Percentiles rank a stretch among this genome's conserved stretches.
Evolutionary conservation across 768 basidiomycete genomes (phyloP).

Genomic region (Mycena indigotica): DNA sequence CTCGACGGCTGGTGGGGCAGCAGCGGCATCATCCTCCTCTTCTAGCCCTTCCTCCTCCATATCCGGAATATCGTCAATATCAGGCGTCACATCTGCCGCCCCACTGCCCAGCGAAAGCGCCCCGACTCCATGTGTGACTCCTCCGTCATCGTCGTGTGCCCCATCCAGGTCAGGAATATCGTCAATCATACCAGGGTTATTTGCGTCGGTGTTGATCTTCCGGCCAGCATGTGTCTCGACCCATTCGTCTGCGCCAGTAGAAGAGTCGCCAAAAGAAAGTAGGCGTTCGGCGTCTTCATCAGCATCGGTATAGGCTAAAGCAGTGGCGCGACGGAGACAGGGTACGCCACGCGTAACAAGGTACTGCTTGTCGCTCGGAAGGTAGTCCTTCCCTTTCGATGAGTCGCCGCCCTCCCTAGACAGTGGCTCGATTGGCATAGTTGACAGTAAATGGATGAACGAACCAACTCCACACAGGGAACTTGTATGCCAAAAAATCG

Average conservation of each 20-base stretch:
- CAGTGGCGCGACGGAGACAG: constrained; percentile 89
- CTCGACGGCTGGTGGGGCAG: constrained; percentile 63
- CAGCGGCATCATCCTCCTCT: constrained; percentile 80
- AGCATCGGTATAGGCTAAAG: constrained; percentile 90
- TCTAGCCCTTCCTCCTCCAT: constrained; percentile 97
- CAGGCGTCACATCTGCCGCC: constrained; percentile 65
- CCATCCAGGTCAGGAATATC: constrained; percentile 89
- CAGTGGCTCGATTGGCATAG: constrained; percentile 12
- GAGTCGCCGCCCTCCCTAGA: constrained; percentile 91
- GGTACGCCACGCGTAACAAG: constrained; percentile 96
- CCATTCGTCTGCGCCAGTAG: constrained; percentile 84
- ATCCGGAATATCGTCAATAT: constrained; percentile 97
- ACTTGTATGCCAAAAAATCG: constrained; percentile 97
- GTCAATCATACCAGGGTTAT: constrained; percentile 68
- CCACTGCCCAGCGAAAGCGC: constrained; percentile 45
- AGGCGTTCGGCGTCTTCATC: constrained; percentile 96
- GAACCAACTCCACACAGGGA: constrained; percentile 96
- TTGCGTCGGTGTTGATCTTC: constrained; percentile 51
- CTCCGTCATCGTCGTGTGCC: constrained; percentile 39
- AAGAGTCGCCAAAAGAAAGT: constrained; percentile 75
- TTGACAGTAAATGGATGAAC: constrained; percentile 29
- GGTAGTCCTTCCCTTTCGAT: constrained; percentile 83
- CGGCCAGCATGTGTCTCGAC: constrained; percentile 96
- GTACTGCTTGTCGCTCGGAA: constrained; percentile 96
- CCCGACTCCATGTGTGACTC: constrained; percentile 46